Base-by-base conservation (phyloP, 306 rosid genomes). In the Styphnolobium japonicum region DNA sequence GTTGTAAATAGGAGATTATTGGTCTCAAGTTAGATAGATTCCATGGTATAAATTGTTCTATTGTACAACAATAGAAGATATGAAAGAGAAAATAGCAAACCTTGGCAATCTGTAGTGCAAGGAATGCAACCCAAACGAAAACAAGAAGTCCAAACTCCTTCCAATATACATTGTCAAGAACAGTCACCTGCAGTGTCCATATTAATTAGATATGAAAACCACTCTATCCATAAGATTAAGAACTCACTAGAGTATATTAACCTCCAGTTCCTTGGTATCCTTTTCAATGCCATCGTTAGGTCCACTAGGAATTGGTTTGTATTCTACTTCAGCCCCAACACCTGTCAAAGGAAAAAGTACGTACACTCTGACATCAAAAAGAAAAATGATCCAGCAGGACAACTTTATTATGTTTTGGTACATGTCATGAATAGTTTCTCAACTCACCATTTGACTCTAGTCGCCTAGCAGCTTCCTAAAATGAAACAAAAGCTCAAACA, bases 91-190 rank as follows among this genome's bases (percentile, higher is more conserved):
- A 67, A 23, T 12, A 29, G 12, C 65, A 74, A 58, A 88, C 97
- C 97, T 85, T 86, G 73, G 81, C 81, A 18, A 89, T 83, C 71
- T 92, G 94, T 60, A 92, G 42, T 9, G 52, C 85, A 40, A 92
- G 94, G 80, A 89, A 89, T 60, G 90, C 81, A 57, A 88, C 70
- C 97, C 97, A 92, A 75, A 92, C 97, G 29, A 89, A 86, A 46
- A 67, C 62, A 36, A 92, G 88, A 80, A 92, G 92, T 67, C 92
- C 94, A 79, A 82, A 68, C 67, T 92, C 94, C 71, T 89, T 92
- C 94, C 97, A 86, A 33, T 40, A 75, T 10, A 92, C 85, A 58
- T 92, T 89, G 78, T 89, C 84, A 45, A 89, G 64, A 31, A 88
- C 3, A 25, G 87, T 45, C 48, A 83, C 81, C 91, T 91, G 87